phyloP scores from a whole-genome alignment of 768 basidiomycete genomes.

The Boletellus emodensis region DNA sequence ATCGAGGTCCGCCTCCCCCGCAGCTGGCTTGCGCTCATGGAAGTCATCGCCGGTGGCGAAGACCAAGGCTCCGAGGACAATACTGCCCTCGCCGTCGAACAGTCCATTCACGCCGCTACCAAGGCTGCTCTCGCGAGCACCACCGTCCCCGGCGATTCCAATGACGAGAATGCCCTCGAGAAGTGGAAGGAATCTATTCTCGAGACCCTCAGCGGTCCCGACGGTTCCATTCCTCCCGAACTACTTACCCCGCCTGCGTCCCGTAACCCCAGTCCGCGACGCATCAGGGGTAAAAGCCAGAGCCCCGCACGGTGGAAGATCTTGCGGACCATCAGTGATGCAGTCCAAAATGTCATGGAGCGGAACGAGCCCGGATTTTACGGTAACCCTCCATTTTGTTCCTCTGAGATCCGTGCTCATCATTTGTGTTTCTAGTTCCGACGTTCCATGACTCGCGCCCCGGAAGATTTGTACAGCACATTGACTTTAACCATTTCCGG shows the following conservation, averaged over 20 bases:
- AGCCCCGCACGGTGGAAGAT: slow-evolving; percentile 84
- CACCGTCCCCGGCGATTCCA: slow-evolving; percentile 31
- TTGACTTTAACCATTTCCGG: slow-evolving; percentile 96
- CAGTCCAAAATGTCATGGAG: slow-evolving; percentile 67
- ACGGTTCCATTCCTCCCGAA: slow-evolving; percentile 68
- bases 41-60: slow-evolving; percentile 73
- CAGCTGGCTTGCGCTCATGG: slow-evolving; percentile 80
- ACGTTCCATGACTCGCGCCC: slow-evolving; percentile 66
- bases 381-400: slow-evolving; percentile 40
- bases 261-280: slow-evolving; percentile 78
- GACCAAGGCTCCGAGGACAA: slow-evolving; percentile 46
- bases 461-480: slow-evolving; percentile 75
- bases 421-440: slow-evolving; percentile 46
- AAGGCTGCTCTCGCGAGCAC: slow-evolving; percentile 53
- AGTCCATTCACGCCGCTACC: slow-evolving; percentile 65
- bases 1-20: slow-evolving; percentile 80
- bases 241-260: slow-evolving; percentile 76
- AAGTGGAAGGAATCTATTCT: slow-evolving; percentile 60
- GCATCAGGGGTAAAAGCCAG: slow-evolving; percentile 71
- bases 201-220: slow-evolving; percentile 56
- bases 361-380: slow-evolving; percentile 65
- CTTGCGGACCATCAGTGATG: slow-evolving; percentile 72
- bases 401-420: slow-evolving; percentile 2
- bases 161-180: slow-evolving; percentile 41
- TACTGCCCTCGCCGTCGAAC: slow-evolving; percentile 59